A percentile compares a stretch with the other conserved stretches of the same genome.
phyloP scores from a whole-genome alignment of 768 basidiomycete genomes.

The Russula virescens region DNA sequence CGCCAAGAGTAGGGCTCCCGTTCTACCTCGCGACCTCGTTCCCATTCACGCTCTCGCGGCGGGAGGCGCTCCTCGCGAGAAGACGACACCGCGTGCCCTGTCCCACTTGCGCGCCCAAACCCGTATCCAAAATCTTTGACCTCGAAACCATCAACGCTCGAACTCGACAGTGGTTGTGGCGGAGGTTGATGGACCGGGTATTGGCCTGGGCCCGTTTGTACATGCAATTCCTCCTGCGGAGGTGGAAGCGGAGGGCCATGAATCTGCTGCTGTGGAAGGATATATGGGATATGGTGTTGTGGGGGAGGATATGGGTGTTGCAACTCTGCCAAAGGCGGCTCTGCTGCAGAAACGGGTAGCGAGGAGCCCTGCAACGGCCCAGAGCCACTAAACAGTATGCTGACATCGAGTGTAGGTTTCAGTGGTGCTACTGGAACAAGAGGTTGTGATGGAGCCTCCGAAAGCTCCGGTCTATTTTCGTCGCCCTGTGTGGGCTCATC shows the following conservation, averaged over 20 bases:
- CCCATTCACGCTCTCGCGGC: conserved; percentile 29
- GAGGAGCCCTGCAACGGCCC: conserved; percentile 4
- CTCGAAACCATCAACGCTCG: conserved; percentile 39
- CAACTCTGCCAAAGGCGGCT: conserved; percentile 13
- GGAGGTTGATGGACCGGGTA: conserved; percentile 18
- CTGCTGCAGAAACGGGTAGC: conserved; percentile 1
- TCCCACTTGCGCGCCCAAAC: conserved; percentile 45
- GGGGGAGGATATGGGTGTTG: conserved; percentile 12
- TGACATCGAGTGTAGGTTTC: conserved; percentile 12
- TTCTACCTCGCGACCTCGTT: conserved; percentile 27
- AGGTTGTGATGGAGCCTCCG: neutral
- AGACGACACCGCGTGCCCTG: conserved; percentile 32
- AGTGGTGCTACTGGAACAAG: neutral
- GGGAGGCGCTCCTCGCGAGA: conserved; percentile 29
- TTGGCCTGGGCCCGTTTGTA: conserved; percentile 18
- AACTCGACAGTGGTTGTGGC: conserved; percentile 11
- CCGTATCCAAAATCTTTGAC: conserved; percentile 62
- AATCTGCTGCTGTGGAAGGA: conserved; percentile 10
- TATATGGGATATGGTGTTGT: conserved; percentile 13
- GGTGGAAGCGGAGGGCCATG: conserved; percentile 7
- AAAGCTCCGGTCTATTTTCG: conserved; percentile 1
- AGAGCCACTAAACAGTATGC: conserved; percentile 20
- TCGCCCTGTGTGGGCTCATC: conserved; percentile 9
- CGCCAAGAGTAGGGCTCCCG: conserved; percentile 27
- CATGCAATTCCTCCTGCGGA: conserved; percentile 14